Percentiles rank a stretch among this genome's conserved stretches.
phyloP scores from a whole-genome alignment of 257 asterid genomes.

The Vinca minor region DNA sequence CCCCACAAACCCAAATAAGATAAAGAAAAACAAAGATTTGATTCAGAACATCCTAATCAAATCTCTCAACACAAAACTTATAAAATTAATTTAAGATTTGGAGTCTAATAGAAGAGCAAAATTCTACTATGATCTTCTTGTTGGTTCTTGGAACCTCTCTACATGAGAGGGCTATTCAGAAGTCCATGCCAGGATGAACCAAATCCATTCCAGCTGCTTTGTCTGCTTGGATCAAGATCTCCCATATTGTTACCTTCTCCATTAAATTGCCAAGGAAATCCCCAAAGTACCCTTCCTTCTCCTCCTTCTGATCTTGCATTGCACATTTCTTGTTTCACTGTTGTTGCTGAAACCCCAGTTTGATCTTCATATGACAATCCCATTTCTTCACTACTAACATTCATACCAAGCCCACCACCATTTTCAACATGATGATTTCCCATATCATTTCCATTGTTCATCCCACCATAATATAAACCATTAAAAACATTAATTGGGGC shows the following conservation, averaged over 20 bases:
- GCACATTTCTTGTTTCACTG: conserved; percentile 63
- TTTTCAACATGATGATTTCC: conserved; percentile 24
- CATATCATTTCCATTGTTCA: conserved; percentile 11
- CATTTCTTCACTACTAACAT: too few species aligned
- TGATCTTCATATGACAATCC: conserved; percentile 36
- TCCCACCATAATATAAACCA: conserved; percentile 29
- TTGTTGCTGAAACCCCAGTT: conserved; percentile 24
- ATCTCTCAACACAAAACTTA: conserved; percentile 16
- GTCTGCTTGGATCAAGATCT: too few species aligned
- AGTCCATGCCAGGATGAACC: conserved; percentile 83
- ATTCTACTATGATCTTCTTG: too few species aligned
- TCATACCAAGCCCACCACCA: too few species aligned
- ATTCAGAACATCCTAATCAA: too few species aligned
- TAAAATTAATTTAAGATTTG: conserved; percentile 17
- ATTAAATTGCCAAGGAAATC: conserved; percentile 59
- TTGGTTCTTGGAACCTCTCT: too few species aligned
- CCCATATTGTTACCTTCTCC: conserved; percentile 38
- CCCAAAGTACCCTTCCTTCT: conserved; percentile 49
- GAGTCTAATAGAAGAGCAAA: too few species aligned
- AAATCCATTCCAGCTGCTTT: too few species aligned
- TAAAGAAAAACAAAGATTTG: conserved; percentile 19
- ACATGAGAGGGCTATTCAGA: conserved; percentile 69
- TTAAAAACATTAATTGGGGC: conserved; percentile 29
- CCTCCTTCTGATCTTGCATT: conserved; percentile 23
- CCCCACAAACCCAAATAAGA: not conserved